Percentiles rank a stretch among this genome's conserved stretches.
These are phyloP conservation scores for Chytriomyces sp. DNA, from an alignment of 192 early-diverging fungal genomes.

Conservation along the genomic window DNA sequence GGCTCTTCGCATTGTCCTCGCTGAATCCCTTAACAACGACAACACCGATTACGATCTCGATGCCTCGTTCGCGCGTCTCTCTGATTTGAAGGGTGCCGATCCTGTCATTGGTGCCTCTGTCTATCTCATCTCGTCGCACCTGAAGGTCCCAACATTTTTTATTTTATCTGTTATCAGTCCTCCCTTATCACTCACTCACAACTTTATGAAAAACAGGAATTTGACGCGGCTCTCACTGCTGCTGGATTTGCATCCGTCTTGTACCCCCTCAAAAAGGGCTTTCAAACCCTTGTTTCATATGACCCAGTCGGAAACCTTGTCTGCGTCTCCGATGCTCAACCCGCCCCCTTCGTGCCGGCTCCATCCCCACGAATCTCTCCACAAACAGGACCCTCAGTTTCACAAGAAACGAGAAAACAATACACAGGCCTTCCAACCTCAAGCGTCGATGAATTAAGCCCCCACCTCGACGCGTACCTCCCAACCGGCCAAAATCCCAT, in stretches of 20 bases:
- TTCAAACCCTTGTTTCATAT: constrained; percentile 50
- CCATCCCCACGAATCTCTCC: constrained; percentile 32
- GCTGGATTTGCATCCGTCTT: background rate
- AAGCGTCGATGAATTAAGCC: constrained; percentile 2
- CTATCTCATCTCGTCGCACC: background rate
- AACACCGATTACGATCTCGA: too few relatives aligned
- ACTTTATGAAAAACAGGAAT: background rate
- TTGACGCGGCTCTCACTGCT: background rate
- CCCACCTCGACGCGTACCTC: constrained; percentile 5
- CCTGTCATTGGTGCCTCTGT: constrained; percentile 9
- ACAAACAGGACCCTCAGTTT: constrained; percentile 6
- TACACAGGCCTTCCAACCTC: constrained; percentile 18
- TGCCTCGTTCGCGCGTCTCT: background rate
- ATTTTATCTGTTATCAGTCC: background rate
- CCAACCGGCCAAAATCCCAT: constrained; percentile 12
- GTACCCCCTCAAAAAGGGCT: background rate
- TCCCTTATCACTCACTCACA: background rate
- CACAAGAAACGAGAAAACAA: background rate
- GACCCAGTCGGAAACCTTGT: constrained; percentile 87
- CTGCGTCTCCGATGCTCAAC: constrained; percentile 66
- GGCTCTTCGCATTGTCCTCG: too few relatives aligned
- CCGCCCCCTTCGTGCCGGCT: constrained; percentile 55
- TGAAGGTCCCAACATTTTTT: background rate
- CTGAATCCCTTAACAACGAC: too few relatives aligned
- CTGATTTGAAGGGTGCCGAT: background rate